Percentiles rank a stretch among this genome's conserved stretches.
Evolutionary conservation across 805 yeast genomes (phyloP).

Genomic region (Jamesozyma jinghongensis): DNA sequence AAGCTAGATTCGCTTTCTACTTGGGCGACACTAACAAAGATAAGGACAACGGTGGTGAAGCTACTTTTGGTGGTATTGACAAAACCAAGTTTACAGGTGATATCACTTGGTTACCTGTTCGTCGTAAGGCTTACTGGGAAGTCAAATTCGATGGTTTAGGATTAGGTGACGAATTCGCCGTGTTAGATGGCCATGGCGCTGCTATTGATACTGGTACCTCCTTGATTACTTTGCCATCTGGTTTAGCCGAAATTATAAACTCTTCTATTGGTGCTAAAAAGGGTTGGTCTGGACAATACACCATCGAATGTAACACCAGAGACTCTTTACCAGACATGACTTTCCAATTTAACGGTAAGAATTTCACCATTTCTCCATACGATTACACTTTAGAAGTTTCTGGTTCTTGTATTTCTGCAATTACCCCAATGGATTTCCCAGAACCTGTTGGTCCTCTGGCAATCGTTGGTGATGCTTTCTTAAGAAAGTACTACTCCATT

Average conservation of each 20-base stretch:
- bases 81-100: constrained; percentile 68
- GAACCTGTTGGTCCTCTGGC: constrained; percentile 95
- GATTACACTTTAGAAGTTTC: constrained; percentile 92
- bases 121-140: constrained; percentile 99
- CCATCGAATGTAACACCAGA: constrained; percentile 82
- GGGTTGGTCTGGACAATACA: constrained; percentile 96
- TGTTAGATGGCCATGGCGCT: constrained; percentile 78
- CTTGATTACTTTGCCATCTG: constrained; percentile 87
- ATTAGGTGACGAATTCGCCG: constrained; percentile 86
- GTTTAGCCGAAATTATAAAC: constrained; percentile 90
- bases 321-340: constrained; percentile 84
- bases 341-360: constrained; percentile 79
- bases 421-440: constrained; percentile 96
- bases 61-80: constrained; percentile 93
- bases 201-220: constrained; percentile 99
- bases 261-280: constrained; percentile 95
- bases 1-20: constrained; percentile 80
- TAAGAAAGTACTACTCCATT: constrained; percentile 88
- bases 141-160: constrained; percentile 86
- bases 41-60: constrained; percentile 70
- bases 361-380: constrained; percentile 80
- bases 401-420: constrained; percentile 92
- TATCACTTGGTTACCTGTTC: constrained; percentile 91
- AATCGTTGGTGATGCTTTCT: constrained; percentile 93
- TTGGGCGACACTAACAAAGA: constrained; percentile 74